Conservation (phyloP, 345 rosid species). For the Pugionium cornutum region DNA sequence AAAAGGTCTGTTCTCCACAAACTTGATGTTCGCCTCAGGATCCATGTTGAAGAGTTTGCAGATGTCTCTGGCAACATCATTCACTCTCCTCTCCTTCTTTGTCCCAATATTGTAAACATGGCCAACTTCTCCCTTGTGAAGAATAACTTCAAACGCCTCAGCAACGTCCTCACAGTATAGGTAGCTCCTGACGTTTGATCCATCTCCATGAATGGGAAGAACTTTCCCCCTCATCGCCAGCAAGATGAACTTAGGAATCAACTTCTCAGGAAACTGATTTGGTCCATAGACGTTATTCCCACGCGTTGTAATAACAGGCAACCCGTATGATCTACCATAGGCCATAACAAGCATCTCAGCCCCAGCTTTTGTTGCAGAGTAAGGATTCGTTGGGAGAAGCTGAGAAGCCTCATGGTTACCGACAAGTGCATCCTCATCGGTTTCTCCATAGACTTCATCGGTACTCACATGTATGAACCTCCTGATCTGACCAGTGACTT, state of each 20-base stretch:
- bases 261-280: constrained; percentile 83
- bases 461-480: constrained; percentile 94
- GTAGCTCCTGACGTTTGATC: constrained; percentile 80
- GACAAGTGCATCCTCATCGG: constrained; percentile 88
- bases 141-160: constrained; percentile 83
- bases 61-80: constrained; percentile 76
- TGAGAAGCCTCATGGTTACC: constrained; percentile 95
- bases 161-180: constrained; percentile 88
- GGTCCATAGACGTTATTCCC: constrained; percentile 94
- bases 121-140: constrained; percentile 91
- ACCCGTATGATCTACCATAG: constrained; percentile 81
- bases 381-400: constrained; percentile 93
- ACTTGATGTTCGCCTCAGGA: constrained; percentile 65
- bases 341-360: constrained; percentile 99
- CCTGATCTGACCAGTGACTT: constrained; percentile 85
- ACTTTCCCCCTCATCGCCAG: constrained; percentile 62
- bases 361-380: constrained; percentile 89
- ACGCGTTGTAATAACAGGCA: constrained; percentile 90
- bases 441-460: constrained; percentile 92
- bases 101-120: constrained; percentile 90
- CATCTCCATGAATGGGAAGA: constrained; percentile 91
- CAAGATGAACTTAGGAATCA: constrained; percentile 86
- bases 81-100: constrained; percentile 87
- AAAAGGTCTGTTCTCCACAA: constrained; percentile 83
- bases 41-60: constrained; percentile 72